Conservation (phyloP, 306 rosid species). For the Castanea sativa region DNA sequence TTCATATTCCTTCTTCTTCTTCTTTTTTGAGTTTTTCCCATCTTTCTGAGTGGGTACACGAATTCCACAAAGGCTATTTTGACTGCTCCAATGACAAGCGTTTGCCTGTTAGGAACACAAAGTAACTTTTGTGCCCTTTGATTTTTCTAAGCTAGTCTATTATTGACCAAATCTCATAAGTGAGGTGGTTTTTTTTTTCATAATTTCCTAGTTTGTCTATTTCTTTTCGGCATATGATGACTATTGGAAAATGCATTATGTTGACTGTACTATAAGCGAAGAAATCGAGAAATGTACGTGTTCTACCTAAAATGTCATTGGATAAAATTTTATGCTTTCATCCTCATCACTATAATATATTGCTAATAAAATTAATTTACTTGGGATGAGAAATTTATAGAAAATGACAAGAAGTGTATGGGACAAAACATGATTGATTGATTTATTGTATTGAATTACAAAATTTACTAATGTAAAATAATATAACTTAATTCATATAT, state of each 20-base stretch:
- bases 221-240: slow-evolving; percentile 17
- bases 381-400: too few species aligned
- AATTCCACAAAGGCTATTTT: not conserved
- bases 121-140: slow-evolving; percentile 24
- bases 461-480: too few species aligned
- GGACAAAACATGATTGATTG: too few species aligned
- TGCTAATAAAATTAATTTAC: too few species aligned
- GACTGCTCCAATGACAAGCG: not conserved
- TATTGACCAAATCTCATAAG: slow-evolving; percentile 28
- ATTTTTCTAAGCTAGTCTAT: slow-evolving; percentile 13
- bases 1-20: not conserved
- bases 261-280: slow-evolving; percentile 5
- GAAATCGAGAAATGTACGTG: not conserved
- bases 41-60: not conserved
- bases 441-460: too few species aligned
- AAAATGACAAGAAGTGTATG: too few species aligned
- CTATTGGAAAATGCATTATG: slow-evolving; percentile 12
- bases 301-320: not conserved
- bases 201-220: slow-evolving; percentile 1
- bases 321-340: not conserved
- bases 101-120: not conserved
- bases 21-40: not conserved
- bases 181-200: not conserved
- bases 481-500: too few species aligned
- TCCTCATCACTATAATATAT: too few species aligned